Evolutionary conservation across 495 filamentous ascomycete species (phyloP), one percentile per base, ranked within the genome.

Genomic region (Penicillium coffeae): DNA sequence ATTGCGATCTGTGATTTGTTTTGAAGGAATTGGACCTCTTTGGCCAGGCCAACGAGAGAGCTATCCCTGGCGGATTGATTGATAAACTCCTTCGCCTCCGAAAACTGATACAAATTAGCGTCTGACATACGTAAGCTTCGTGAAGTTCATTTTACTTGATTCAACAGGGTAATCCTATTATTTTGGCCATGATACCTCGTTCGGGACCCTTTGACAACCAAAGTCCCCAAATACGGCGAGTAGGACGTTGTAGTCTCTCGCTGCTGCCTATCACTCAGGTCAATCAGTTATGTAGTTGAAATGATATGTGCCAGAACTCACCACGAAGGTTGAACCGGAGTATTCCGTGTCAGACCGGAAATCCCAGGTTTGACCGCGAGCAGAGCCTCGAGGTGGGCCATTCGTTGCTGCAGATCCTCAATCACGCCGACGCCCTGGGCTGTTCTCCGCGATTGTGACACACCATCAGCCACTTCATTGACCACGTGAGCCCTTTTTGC

Each of bases 11-110:
- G 43, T 1, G 50, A 51, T 37, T 57, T 65, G 44, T 39, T 48
- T 21, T 65, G 56, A 8, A 65, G 56, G 32, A 60, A 65, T 16
- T 63, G 63, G 13, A 65, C 57, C 32, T 63, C 63, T 43, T 54
- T 58, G 39, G 59, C 59, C 12, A 65, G 38, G 8, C 48, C 48
- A 2, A 59, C 43, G 12, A 65, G 38, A 14, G 39, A 18, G 0
- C 59, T 40, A 20, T 60, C 50, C 10, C 41, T 47, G 19, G 47
- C 43, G 20, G 52, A 65, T 18, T 55, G 50, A 13, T 51, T 52
- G 27, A 65, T 56, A 33, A 63, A 63, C 7, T 9, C 34, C 38
- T 59, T 60, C 14, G 62, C 62, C 14, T 63, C 57, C 2, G 50
- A 20, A 16, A 60, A 63, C 56, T 65, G 15, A 3, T 34, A 18